phyloP scores from a whole-genome alignment of 768 basidiomycete genomes.

The Rhodotorula kratochvilovae region DNA sequence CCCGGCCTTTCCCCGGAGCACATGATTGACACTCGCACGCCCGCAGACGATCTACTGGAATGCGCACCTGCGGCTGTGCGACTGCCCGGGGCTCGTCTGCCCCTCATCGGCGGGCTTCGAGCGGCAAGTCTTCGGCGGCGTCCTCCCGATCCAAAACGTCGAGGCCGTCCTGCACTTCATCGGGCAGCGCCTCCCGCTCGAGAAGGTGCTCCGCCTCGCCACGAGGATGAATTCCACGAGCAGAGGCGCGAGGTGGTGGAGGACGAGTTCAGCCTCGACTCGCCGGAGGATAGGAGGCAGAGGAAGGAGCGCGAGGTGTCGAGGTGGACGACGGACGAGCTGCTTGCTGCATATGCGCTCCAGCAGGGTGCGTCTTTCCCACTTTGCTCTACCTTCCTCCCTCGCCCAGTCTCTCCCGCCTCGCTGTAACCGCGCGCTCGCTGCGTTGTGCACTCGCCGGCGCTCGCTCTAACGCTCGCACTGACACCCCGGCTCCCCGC shows the following conservation, averaged over 20 bases:
- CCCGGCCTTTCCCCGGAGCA: no score
- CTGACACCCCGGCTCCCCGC: not conserved
- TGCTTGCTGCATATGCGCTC: constrained; percentile 71
- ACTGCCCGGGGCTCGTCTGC: constrained; percentile 92
- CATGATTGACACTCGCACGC: no score
- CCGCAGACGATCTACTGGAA: constrained; percentile 80
- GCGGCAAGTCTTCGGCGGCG: constrained; percentile 57
- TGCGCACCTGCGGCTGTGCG: constrained; percentile 75
- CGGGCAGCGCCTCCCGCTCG: constrained; percentile 67
- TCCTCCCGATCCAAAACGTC: constrained; percentile 46
- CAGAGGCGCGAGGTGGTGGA: constrained; percentile 2
- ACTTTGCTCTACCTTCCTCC: not conserved
- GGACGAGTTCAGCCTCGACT: constrained; percentile 20
- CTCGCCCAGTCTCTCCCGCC: not conserved
- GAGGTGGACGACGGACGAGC: constrained; percentile 79
- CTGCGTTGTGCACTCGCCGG: no score
- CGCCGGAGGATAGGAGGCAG: constrained; percentile 50
- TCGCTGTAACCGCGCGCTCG: not conserved
- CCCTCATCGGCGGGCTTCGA: constrained; percentile 78
- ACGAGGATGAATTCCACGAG: constrained; percentile 38
- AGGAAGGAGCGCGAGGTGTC: constrained; percentile 54
- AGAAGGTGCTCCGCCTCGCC: constrained; percentile 60
- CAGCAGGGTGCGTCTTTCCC: constrained; percentile 60
- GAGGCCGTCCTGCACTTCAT: constrained; percentile 74
- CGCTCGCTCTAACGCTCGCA: no score